These are phyloP conservation scores for Erodium maritimum DNA, from an alignment of 345 rosid species.

Conservation along the genomic window DNA sequence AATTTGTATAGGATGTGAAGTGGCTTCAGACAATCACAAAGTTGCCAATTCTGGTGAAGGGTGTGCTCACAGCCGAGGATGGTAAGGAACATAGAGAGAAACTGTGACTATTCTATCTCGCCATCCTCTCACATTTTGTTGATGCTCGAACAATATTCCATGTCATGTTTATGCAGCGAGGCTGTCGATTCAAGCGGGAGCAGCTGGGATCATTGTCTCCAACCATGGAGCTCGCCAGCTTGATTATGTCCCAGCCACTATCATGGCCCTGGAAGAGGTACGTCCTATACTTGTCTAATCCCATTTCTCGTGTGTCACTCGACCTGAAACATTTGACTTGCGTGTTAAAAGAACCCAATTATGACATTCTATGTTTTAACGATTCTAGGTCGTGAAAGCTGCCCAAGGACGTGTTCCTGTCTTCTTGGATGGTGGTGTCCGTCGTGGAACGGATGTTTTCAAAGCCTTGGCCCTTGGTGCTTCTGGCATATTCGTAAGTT, in stretches of 20 bases:
- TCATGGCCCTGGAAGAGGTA: conserved; percentile 85
- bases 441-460: conserved; percentile 97
- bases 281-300: not conserved
- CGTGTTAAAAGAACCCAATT: not conserved
- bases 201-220: conserved; percentile 86
- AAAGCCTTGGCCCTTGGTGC: conserved; percentile 97
- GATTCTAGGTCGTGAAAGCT: conserved; percentile 69
- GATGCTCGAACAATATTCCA: not conserved
- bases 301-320: not conserved
- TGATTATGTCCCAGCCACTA: conserved; percentile 82
- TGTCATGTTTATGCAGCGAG: conserved; percentile 38
- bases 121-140: not conserved
- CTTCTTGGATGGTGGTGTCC: conserved; percentile 89
- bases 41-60: conserved; percentile 87
- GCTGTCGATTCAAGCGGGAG: conserved; percentile 58
- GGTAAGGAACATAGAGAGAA: conserved; percentile 26
- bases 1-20: conserved; percentile 48
- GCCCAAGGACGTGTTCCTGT: conserved; percentile 78
- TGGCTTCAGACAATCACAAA: conserved; percentile 92
- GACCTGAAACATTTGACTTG: not conserved
- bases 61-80: conserved; percentile 86
- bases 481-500: conserved; percentile 82
- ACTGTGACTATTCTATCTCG: not conserved
- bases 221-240: conserved; percentile 97
- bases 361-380: not conserved